Base-by-base conservation (phyloP, 768 basidiomycete genomes). In the Cantharellus anzutake region DNA sequence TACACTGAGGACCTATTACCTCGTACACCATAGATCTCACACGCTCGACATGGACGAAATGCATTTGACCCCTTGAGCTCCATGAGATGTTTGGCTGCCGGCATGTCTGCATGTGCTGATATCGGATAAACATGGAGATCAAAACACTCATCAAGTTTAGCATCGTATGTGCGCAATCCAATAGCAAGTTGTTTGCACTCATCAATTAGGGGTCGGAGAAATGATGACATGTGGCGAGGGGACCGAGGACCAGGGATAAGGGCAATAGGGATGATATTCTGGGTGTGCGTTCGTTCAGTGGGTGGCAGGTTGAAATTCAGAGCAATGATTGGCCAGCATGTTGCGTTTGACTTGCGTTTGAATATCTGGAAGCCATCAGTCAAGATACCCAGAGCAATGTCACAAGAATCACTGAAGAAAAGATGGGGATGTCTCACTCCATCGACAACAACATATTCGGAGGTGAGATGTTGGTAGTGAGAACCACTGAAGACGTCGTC, bases 171-270 rank as follows among this genome's bases (percentile, higher is more conserved):
- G 2, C 1, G 2, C 1, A 61, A 16, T 7, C 76, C 77, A 7
- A 58, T 3, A 0, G 68, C 69, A 0, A 76, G 69, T 20, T 66
- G 58, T 0, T 70, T 40, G 2, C 11, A 11, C 11, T 77, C 74
- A 3, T 74, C 63, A 4, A 71, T 63, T 0, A 74, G 60, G 0
- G 72, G 74, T 39, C 57, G 61, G 0, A 72, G 65, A 57, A 76
- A 77, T 0, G 74, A 73, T 35, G 69, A 68, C 3, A 73, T 37
- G 51, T 74, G 70, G 40, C 70, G 69, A 0, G 76, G 73, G 44
- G 72, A 72, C n/a, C 71, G 69, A 0, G 73, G 76, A 0, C 77
- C 74, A 2, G 76, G 77, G 51, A 78, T 74, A 51, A 76, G 66
- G 11, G 74, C 73, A 4, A 75, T 41, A 38, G 67, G 69, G 2